A percentile compares a stretch with the other conserved stretches of the same genome.
Conservation (phyloP, 1,139 yeast species). For the Kodamaea sp. region DNA sequence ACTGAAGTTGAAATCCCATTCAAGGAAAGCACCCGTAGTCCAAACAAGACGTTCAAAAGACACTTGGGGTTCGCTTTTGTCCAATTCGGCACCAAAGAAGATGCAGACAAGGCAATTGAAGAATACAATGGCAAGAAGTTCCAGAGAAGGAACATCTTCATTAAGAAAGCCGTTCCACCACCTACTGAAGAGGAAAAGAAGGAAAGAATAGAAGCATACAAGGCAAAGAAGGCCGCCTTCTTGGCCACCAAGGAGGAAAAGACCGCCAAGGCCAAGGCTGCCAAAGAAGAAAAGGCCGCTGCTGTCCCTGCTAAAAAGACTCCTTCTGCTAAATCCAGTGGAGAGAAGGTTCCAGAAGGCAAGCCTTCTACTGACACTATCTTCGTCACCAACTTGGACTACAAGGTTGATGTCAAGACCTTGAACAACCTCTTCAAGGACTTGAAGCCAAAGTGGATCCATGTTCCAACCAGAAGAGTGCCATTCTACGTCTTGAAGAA, state of each 20-base stretch:
- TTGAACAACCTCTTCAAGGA: slow-evolving; percentile 47
- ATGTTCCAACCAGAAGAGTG: slow-evolving; percentile 53
- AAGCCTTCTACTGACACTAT: slow-evolving; percentile 55
- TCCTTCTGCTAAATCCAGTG: slow-evolving; percentile 10
- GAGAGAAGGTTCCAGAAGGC: slow-evolving; percentile 49
- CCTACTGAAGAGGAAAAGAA: slow-evolving; percentile 51
- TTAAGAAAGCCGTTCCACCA: slow-evolving; percentile 54
- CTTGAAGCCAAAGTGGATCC: slow-evolving; percentile 54
- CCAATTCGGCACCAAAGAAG: slow-evolving; percentile 44
- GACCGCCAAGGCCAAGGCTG: slow-evolving; percentile 20
- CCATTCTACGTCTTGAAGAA: slow-evolving; percentile 41
- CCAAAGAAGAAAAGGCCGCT: slow-evolving; percentile 13
- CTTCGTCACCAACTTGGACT: slow-evolving; percentile 60
- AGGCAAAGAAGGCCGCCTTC: slow-evolving; percentile 30
- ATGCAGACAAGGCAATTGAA: slow-evolving; percentile 51
- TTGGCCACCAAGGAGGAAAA: slow-evolving; percentile 28
- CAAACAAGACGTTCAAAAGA: slow-evolving; percentile 33
- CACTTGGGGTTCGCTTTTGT: slow-evolving; percentile 58
- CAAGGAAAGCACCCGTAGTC: slow-evolving; percentile 33
- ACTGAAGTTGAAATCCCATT: slow-evolving; percentile 44
- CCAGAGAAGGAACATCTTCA: slow-evolving; percentile 48
- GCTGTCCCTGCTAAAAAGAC: slow-evolving; percentile 14
- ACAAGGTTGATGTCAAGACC: slow-evolving; percentile 45
- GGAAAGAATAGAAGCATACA: slow-evolving; percentile 38
- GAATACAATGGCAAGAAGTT: slow-evolving; percentile 46